A percentile compares a stretch with the other conserved stretches of the same genome.
Conservation (phyloP, 2,329 filamentous ascomycete species). For the Aspergillus glaucus region DNA sequence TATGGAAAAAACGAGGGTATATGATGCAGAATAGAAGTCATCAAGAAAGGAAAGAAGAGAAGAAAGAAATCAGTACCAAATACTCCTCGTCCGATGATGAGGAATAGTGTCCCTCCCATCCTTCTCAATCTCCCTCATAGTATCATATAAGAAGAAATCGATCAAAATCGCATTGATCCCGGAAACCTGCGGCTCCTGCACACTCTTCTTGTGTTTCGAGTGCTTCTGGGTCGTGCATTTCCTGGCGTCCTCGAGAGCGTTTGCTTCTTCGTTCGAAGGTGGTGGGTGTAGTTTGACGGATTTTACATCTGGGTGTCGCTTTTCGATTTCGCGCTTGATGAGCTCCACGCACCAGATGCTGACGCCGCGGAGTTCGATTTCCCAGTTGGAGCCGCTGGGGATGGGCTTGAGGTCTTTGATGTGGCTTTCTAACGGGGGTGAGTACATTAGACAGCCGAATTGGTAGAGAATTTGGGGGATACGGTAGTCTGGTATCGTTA, state of each 20-base stretch:
- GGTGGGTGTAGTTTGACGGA: slow-evolving; percentile 3
- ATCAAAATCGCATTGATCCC: slow-evolving; percentile 81
- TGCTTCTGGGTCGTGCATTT: slow-evolving; percentile 12
- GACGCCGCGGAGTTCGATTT: slow-evolving; percentile 82
- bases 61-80: slow-evolving; percentile 66
- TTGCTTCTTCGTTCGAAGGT: slow-evolving; percentile 5
- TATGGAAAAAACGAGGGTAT: neutral
- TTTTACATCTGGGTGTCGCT: slow-evolving; percentile 62
- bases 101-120: slow-evolving; percentile 54
- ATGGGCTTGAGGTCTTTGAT: slow-evolving; percentile 62
- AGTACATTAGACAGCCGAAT: slow-evolving; percentile 76
- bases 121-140: slow-evolving; percentile 77
- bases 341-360: slow-evolving; percentile 96
- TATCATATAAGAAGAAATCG: slow-evolving; percentile 95
- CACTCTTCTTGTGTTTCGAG: slow-evolving; percentile 11
- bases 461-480: slow-evolving; percentile 88
- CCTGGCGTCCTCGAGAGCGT: slow-evolving; percentile 5
- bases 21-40: slow-evolving; percentile 1
- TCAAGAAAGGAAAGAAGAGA: slow-evolving; percentile 1
- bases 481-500: slow-evolving; percentile 63
- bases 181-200: slow-evolving; percentile 7
- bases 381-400: slow-evolving; percentile 67
- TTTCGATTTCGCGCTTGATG: slow-evolving; percentile 72
- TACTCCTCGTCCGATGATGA: slow-evolving; percentile 85
- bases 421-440: slow-evolving; percentile 66